Conservation (phyloP, 768 basidiomycete species). For the Sporobolomyces phaffii region DNA sequence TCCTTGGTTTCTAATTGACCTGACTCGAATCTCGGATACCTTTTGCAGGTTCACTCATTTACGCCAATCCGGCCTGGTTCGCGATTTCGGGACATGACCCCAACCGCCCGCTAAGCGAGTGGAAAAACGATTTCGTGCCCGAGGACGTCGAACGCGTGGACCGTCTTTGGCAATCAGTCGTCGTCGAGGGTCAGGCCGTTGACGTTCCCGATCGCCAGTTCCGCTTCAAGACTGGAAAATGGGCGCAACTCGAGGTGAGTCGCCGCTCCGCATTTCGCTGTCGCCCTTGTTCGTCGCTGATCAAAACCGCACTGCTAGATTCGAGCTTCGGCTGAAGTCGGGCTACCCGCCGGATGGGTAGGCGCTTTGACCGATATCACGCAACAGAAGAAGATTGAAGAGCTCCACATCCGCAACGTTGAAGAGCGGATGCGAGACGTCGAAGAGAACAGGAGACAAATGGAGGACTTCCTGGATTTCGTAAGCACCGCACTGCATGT, state of each 20-base stretch:
- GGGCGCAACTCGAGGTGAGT: slow-evolving; percentile 29
- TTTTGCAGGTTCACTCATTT: background rate
- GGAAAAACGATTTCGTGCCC: slow-evolving; percentile 14
- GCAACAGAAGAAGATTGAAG: slow-evolving; percentile 26
- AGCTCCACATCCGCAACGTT: slow-evolving; percentile 31
- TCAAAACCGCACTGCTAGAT: background rate
- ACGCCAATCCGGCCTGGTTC: slow-evolving; percentile 30
- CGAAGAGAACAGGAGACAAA: slow-evolving; percentile 33
- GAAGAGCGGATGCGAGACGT: slow-evolving; percentile 34
- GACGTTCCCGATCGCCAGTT: slow-evolving; percentile 21
- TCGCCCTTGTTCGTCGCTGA: background rate
- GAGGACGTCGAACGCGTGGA: slow-evolving; percentile 14
- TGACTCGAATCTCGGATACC: no score
- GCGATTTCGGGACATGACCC: slow-evolving; percentile 18
- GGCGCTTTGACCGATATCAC: slow-evolving; percentile 35
- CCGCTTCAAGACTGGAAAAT: slow-evolving; percentile 23
- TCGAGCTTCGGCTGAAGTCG: slow-evolving; percentile 21
- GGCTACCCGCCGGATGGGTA: slow-evolving; percentile 17
- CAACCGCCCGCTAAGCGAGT: slow-evolving; percentile 6
- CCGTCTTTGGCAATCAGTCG: slow-evolving; percentile 15
- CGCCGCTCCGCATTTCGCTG: background rate
- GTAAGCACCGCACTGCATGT: background rate
- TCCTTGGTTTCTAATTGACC: no score
- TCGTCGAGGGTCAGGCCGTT: background rate
- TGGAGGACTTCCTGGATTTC: slow-evolving; percentile 6